phyloP scores from a whole-genome alignment of 1,284 basidiomycete species.

The Flammula alnicola region DNA sequence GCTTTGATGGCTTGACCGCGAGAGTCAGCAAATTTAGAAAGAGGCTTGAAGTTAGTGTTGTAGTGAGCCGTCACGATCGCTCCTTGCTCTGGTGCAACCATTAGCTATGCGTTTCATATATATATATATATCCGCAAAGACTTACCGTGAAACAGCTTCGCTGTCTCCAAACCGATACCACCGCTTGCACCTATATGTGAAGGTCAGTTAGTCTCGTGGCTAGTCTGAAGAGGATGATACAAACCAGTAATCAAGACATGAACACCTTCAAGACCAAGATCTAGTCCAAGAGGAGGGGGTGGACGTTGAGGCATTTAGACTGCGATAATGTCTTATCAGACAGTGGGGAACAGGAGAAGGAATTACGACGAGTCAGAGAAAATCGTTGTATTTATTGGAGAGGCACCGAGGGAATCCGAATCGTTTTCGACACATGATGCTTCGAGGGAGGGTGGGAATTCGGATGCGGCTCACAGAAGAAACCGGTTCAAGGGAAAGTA shows the following conservation, averaged over 20 bases:
- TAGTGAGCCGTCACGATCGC: constrained; percentile 78
- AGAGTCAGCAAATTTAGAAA: constrained; percentile 44
- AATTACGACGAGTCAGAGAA: not conserved
- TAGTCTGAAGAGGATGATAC: constrained; percentile 1
- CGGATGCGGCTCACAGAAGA: constrained; percentile 5
- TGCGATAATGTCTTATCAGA: not conserved
- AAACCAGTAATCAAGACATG: constrained; percentile 49
- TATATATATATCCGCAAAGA: not conserved
- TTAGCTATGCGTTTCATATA: not conserved
- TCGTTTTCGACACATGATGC: constrained; percentile 5
- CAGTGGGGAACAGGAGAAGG: too few species aligned
- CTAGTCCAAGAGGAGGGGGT: constrained; percentile 30
- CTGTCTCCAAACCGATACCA: constrained; percentile 67
- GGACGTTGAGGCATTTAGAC: constrained; percentile 11
- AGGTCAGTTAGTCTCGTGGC: not conserved
- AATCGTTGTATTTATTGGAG: constrained; percentile 4
- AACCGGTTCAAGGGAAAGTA: constrained; percentile 1
- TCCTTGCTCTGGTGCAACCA: constrained; percentile 54
- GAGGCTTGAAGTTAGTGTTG: constrained; percentile 54
- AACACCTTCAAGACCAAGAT: constrained; percentile 41
- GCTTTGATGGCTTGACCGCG: constrained; percentile 54
- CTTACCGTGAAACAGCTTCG: constrained; percentile 56
- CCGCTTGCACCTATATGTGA: constrained; percentile 59
- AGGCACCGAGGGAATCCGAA: constrained; percentile 8
- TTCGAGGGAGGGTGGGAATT: constrained; percentile 9